A percentile compares a stretch with the other conserved stretches of the same genome.
These are phyloP conservation scores for Zymoseptoria brevis DNA, from an alignment of 2,329 filamentous ascomycete species.

Conservation along the genomic window DNA sequence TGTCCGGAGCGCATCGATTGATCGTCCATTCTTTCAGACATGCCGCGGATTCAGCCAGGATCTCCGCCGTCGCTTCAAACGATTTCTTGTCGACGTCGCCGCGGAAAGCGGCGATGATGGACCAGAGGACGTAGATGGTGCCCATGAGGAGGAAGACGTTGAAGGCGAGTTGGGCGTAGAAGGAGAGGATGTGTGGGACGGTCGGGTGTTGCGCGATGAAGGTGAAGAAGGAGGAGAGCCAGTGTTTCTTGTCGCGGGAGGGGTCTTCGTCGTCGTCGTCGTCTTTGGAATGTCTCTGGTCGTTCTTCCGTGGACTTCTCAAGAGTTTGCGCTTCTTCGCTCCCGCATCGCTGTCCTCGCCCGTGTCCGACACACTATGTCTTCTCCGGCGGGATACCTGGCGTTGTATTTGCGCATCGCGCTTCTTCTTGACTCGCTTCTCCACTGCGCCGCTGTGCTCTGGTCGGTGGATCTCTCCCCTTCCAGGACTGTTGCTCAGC, in stretches of 20 bases:
- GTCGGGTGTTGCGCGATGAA: slow-evolving; percentile 58
- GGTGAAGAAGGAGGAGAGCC: slow-evolving; percentile 45
- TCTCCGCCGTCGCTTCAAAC: slow-evolving; percentile 54
- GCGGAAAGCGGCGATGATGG: slow-evolving; percentile 50
- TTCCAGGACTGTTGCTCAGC: slow-evolving; percentile 30
- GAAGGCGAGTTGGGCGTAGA: slow-evolving; percentile 58
- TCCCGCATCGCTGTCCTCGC: slow-evolving; percentile 22
- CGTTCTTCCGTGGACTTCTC: slow-evolving; percentile 21
- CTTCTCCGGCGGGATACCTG: slow-evolving; percentile 21
- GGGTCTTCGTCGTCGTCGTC: slow-evolving; percentile 8
- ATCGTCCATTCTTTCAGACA: slow-evolving; percentile 67
- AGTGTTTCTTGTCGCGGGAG: slow-evolving; percentile 18
- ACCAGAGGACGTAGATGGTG: slow-evolving; percentile 60
- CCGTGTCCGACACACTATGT: slow-evolving; percentile 28
- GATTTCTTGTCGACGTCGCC: slow-evolving; percentile 68
- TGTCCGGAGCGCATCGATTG: slow-evolving; percentile 64
- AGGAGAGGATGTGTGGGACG: slow-evolving; percentile 57
- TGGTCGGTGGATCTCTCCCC: slow-evolving; percentile 30
- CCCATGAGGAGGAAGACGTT: slow-evolving; percentile 55
- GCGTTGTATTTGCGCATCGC: slow-evolving; percentile 21
- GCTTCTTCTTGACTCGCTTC: slow-evolving; percentile 28
- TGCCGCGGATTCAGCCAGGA: slow-evolving; percentile 63
- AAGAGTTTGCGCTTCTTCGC: not conserved
- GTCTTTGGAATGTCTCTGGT: slow-evolving; percentile 8
- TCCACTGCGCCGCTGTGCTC: slow-evolving; percentile 33